phyloP scores from a whole-genome alignment of 1,139 yeast species.

The Debaryomycetaceae sp. region DNA sequence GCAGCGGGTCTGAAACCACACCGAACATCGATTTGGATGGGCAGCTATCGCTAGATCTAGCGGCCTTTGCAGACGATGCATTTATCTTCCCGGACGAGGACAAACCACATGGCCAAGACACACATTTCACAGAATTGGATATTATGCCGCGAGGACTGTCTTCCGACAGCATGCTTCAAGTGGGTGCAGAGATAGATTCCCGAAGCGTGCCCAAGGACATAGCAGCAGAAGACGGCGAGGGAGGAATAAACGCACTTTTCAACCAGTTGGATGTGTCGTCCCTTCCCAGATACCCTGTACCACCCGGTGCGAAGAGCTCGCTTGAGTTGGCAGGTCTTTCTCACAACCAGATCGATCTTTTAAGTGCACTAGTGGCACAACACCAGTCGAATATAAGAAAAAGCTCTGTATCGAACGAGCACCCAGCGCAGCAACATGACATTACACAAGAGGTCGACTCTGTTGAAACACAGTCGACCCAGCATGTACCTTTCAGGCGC shows the following conservation, averaged over 20 bases:
- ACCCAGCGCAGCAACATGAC: constrained; percentile 9
- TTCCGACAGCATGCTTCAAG: not conserved
- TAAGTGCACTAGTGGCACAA: constrained; percentile 70
- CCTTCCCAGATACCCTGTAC: constrained; percentile 63
- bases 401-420: constrained; percentile 1
- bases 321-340: constrained; percentile 63
- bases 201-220: constrained; percentile 9
- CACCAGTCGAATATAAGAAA: constrained; percentile 46
- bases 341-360: constrained; percentile 65
- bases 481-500: constrained; percentile 2
- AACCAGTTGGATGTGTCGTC: constrained; percentile 15
- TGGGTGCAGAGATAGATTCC: not conserved
- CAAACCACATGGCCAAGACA: constrained; percentile 28
- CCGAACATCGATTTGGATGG: constrained; percentile 57
- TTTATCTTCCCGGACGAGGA: constrained; percentile 79
- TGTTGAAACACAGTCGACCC: not conserved
- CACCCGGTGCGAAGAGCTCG: constrained; percentile 66
- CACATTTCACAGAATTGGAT: not conserved
- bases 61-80: constrained; percentile 77
- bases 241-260: not conserved
- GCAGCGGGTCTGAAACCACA: constrained; percentile 18
- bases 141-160: not conserved
- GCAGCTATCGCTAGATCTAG: constrained; percentile 66
- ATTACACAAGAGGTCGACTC: not conserved
- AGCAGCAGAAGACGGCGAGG: constrained; percentile 8